Evolutionary conservation across 257 asterid species (phyloP).

Genomic region (Nicotiana obtusifolia): DNA sequence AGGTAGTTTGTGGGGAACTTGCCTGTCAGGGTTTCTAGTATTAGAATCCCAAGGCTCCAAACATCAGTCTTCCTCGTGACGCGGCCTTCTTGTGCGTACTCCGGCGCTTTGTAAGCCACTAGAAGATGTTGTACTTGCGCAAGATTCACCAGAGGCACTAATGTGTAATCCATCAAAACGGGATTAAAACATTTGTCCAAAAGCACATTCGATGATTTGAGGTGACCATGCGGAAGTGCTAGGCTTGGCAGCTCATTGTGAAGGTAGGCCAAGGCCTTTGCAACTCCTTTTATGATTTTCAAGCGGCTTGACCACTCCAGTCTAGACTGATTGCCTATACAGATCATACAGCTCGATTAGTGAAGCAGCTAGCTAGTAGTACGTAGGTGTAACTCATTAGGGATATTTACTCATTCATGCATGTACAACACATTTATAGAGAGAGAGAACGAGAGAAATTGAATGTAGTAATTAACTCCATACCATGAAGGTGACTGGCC

Average conservation of each 20-base stretch:
- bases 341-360: not conserved
- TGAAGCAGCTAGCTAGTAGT: too few species aligned
- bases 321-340: slow-evolving; percentile 51
- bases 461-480: not conserved
- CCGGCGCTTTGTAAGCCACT: slow-evolving; percentile 77
- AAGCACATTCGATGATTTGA: slow-evolving; percentile 79
- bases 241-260: slow-evolving; percentile 63
- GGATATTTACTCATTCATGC: not conserved
- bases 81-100: slow-evolving; percentile 36
- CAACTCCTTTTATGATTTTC: slow-evolving; percentile 76
- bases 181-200: slow-evolving; percentile 50
- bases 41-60: slow-evolving; percentile 83
- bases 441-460: too few species aligned
- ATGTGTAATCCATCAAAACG: slow-evolving; percentile 71
- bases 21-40: slow-evolving; percentile 66
- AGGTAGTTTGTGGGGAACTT: slow-evolving; percentile 59
- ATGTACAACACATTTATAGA: too few species aligned
- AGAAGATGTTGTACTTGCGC: slow-evolving; percentile 52
- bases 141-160: slow-evolving; percentile 64
- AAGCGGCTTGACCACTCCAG: slow-evolving; percentile 67
- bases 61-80: slow-evolving; percentile 67
- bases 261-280: slow-evolving; percentile 57
- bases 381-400: not conserved
- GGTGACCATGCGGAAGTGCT: slow-evolving; percentile 62
- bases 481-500: slow-evolving; percentile 68